Conservation (phyloP, 495 filamentous ascomycete genomes). For the Diplogelasinospora grovesii region DNA sequence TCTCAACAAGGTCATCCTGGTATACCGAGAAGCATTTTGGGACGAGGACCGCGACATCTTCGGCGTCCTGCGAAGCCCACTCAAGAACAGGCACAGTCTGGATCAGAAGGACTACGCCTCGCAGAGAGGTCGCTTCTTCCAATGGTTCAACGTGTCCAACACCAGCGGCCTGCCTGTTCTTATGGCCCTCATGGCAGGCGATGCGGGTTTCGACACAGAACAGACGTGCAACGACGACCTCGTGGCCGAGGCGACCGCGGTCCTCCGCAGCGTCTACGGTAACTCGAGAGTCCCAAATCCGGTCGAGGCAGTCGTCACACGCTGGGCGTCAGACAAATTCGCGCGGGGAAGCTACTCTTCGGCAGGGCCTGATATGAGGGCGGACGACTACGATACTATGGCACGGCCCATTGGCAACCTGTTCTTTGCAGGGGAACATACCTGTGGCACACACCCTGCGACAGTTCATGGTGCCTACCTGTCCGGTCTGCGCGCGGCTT, state of each 20-base stretch:
- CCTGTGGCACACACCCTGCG: constrained; percentile 88
- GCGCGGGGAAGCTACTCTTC: constrained; percentile 91
- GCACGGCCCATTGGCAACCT: constrained; percentile 78
- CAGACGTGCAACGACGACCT: constrained; percentile 63
- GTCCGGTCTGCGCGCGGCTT: constrained; percentile 80
- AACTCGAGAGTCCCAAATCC: constrained; percentile 58
- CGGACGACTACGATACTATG: constrained; percentile 91
- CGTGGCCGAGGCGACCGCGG: constrained; percentile 68
- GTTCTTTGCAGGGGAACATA: constrained; percentile 95
- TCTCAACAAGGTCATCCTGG: constrained; percentile 90
- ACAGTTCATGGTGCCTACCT: constrained; percentile 97
- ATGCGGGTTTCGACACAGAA: constrained; percentile 87
- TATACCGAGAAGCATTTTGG: constrained; percentile 90
- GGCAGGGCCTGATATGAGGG: constrained; percentile 68
- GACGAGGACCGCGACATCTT: constrained; percentile 90
- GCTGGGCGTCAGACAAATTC: constrained; percentile 86
- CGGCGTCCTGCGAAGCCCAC: constrained; percentile 72
- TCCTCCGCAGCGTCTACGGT: constrained; percentile 59
- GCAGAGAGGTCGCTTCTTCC: constrained; percentile 75
- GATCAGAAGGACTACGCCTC: constrained; percentile 48
- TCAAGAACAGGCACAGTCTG: constrained; percentile 43
- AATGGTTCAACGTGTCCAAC: constrained; percentile 93
- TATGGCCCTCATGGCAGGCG: constrained; percentile 91
- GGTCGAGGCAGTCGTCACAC: constrained; percentile 82
- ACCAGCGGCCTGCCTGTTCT: constrained; percentile 82